Conservation (phyloP, 2,329 filamentous ascomycete genomes). For the Aspergillus fischeri region DNA sequence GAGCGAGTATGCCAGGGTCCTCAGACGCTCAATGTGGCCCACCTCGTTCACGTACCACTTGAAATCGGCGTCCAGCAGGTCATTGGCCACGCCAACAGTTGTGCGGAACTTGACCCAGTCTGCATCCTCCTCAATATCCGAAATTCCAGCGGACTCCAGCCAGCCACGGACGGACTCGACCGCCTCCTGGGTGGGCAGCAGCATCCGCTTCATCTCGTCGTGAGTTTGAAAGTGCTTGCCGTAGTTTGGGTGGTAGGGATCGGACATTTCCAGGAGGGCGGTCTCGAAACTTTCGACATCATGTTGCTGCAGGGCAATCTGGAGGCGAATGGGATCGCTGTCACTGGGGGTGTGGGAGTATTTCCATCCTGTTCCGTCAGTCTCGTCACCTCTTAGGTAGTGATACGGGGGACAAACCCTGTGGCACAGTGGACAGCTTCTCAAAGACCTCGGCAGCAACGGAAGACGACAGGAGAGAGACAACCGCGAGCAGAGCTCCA, state of each 20-base stretch:
- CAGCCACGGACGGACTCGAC: constrained; percentile 43
- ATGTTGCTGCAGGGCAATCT: constrained; percentile 35
- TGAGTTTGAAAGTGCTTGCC: constrained; percentile 47
- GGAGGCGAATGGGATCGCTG: constrained; percentile 27
- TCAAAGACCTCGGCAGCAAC: constrained; percentile 33
- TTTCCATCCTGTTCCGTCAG: constrained; percentile 27
- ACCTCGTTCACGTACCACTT: constrained; percentile 32
- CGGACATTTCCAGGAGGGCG: constrained; percentile 47
- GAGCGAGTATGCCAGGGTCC: constrained; percentile 40
- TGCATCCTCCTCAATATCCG: constrained; percentile 33
- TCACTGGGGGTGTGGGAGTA: constrained; percentile 24
- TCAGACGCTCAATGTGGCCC: constrained; percentile 28
- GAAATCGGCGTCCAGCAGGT: constrained; percentile 37
- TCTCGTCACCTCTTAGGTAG: not conserved
- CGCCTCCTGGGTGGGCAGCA: constrained; percentile 42
- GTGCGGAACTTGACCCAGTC: constrained; percentile 38
- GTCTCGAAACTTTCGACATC: constrained; percentile 40
- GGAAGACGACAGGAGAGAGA: constrained; percentile 26
- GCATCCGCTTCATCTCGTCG: constrained; percentile 48
- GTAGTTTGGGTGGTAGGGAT: constrained; percentile 45
- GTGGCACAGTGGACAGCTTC: constrained; percentile 29
- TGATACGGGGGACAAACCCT: constrained; percentile 20
- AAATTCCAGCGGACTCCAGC: constrained; percentile 41
- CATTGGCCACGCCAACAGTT: constrained; percentile 33
- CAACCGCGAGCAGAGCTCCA: constrained; percentile 25